phyloP scores from a whole-genome alignment of 768 basidiomycete species.

The Sporobolomyces pararoseus region DNA sequence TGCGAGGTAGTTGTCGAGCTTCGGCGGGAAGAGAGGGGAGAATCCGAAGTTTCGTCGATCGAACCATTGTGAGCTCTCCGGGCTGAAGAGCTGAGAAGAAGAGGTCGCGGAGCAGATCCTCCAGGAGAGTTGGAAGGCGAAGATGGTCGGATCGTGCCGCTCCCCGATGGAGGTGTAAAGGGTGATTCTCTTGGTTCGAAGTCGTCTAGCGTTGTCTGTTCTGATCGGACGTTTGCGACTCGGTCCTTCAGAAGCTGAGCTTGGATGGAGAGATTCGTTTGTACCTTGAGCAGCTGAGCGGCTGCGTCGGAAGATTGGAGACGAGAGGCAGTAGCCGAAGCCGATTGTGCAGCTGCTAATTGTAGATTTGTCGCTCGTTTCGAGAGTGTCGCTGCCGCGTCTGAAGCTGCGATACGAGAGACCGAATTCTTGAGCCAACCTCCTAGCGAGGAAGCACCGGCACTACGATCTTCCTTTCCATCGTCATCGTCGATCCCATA shows the following conservation, averaged over 20 bases:
- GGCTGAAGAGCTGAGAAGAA: slow-evolving; percentile 25
- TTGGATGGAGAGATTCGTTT: slow-evolving; percentile 25
- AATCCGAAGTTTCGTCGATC: slow-evolving; percentile 2
- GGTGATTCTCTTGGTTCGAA: slow-evolving; percentile 27
- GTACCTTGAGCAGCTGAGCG: slow-evolving; percentile 23
- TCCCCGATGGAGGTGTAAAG: slow-evolving; percentile 26
- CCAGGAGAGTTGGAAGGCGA: neutral
- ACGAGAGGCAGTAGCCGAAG: slow-evolving; percentile 12
- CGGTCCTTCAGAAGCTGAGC: slow-evolving; percentile 24
- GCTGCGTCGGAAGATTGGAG: slow-evolving; percentile 29
- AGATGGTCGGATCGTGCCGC: neutral
- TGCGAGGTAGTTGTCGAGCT: neutral
- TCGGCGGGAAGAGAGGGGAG: neutral
- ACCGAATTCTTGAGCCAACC: slow-evolving; percentile 31
- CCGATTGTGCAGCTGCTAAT: slow-evolving; percentile 20
- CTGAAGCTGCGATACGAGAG: slow-evolving; percentile 26
- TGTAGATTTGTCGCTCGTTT: slow-evolving; percentile 38
- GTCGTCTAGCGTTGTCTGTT: neutral
- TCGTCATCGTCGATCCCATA: slow-evolving; percentile 23
- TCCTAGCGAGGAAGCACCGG: neutral
- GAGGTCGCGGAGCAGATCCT: slow-evolving; percentile 26
- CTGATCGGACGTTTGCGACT: slow-evolving; percentile 13
- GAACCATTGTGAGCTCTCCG: slow-evolving; percentile 18
- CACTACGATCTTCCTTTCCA: neutral
- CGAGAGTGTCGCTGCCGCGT: slow-evolving; percentile 24